Evolutionary conservation across 768 basidiomycete species (phyloP).

Genomic region (Lactarius psammicola): DNA sequence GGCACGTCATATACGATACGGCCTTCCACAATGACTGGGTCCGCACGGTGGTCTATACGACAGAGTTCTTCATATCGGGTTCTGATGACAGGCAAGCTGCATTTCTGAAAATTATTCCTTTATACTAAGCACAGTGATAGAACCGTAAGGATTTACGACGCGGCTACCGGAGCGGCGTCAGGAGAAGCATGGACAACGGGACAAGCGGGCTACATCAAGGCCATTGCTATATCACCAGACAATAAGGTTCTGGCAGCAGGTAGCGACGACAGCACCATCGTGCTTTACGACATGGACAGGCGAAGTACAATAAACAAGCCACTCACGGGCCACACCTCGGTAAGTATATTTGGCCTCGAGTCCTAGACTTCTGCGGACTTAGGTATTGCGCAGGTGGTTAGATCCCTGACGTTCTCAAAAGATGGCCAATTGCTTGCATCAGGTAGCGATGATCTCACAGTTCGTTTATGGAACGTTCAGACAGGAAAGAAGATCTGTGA

Average conservation of each 20-base stretch:
- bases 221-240: conserved; percentile 34
- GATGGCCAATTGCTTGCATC: conserved; percentile 14
- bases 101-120: neutral
- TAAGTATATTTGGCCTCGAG: neutral
- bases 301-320: neutral
- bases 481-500: conserved; percentile 17
- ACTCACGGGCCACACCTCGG: conserved; percentile 14
- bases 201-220: conserved; percentile 19
- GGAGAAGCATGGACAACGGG: conserved; percentile 15
- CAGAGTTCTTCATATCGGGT: conserved; percentile 12
- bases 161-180: conserved; percentile 7
- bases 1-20: conserved; percentile 8
- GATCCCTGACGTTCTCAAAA: conserved; percentile 13
- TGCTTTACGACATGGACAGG: conserved; percentile 18
- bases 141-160: conserved; percentile 22
- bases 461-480: conserved; percentile 22
- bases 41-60: conserved; percentile 12
- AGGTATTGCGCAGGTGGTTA: conserved; percentile 1
- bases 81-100: conserved; percentile 16
- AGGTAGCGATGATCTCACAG: conserved; percentile 10
- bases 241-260: conserved; percentile 28
- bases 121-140: conserved; percentile 4
- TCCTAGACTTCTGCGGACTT: neutral
- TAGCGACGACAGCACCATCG: conserved; percentile 12
- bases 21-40: conserved; percentile 22